Conservation (phyloP, 306 rosid genomes). For the Sophora flavescens region DNA sequence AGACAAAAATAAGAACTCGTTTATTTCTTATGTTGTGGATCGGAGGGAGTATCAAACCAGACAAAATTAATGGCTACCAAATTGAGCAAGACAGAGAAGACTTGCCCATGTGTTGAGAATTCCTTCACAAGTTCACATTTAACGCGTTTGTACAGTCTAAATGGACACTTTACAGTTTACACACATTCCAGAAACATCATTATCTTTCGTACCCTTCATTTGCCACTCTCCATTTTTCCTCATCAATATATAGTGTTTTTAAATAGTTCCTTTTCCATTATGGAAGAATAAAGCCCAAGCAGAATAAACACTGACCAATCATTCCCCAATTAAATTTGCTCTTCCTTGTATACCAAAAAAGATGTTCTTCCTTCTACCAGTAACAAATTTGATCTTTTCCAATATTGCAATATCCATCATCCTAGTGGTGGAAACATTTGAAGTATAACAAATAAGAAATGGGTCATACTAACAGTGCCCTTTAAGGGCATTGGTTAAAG, state of each 20-base stretch:
- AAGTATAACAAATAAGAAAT: neutral
- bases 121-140: constrained; percentile 31
- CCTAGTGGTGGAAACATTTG: constrained; percentile 28
- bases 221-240: constrained; percentile 9
- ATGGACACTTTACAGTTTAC: constrained; percentile 19
- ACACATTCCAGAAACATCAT: constrained; percentile 35
- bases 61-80: constrained; percentile 41
- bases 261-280: constrained; percentile 21
- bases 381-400: constrained; percentile 13
- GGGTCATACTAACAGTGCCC: no score
- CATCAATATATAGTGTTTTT: constrained; percentile 21
- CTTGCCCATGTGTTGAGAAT: constrained; percentile 20
- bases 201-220: constrained; percentile 31
- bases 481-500: no score
- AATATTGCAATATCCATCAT: constrained; percentile 33
- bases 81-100: constrained; percentile 25
- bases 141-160: constrained; percentile 39
- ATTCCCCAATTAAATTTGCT: constrained; percentile 18
- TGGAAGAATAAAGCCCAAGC: constrained; percentile 11
- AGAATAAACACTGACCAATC: constrained; percentile 29
- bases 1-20: no score
- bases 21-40: no score
- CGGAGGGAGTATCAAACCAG: no score
- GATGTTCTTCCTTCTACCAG: constrained; percentile 24
- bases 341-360: neutral